phyloP scores from a whole-genome alignment of 2,329 filamentous ascomycete species.

The Pseudogymnoascus sp. region DNA sequence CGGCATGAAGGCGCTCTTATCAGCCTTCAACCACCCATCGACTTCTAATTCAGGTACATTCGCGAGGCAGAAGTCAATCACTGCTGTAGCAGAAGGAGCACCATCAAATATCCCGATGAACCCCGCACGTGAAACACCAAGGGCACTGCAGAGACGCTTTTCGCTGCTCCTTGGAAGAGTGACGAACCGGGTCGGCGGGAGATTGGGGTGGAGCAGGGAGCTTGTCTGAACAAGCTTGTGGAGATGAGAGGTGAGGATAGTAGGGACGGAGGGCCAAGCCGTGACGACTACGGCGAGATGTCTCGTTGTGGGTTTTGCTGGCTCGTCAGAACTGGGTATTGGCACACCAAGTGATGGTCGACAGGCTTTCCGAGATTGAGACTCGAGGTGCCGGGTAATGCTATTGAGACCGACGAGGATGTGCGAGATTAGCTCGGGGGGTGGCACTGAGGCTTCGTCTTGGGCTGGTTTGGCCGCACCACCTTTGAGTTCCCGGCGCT shows the following conservation, averaged over 20 bases:
- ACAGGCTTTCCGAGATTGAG: slow-evolving; percentile 18
- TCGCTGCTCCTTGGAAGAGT: slow-evolving; percentile 57
- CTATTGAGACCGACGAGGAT: slow-evolving; percentile 60
- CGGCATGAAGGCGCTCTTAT: slow-evolving; percentile 35
- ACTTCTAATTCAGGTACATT: slow-evolving; percentile 48
- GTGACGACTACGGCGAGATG: slow-evolving; percentile 49
- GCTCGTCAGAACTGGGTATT: not conserved
- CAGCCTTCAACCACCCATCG: slow-evolving; percentile 48
- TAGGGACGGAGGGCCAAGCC: slow-evolving; percentile 49
- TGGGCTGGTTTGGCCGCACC: slow-evolving; percentile 29
- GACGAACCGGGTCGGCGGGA: slow-evolving; percentile 49
- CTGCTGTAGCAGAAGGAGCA: slow-evolving; percentile 50
- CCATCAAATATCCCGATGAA: slow-evolving; percentile 53
- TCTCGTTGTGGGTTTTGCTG: not conserved
- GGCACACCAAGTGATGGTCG: slow-evolving; percentile 12
- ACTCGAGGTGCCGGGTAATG: slow-evolving; percentile 51
- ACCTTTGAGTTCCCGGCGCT: slow-evolving; percentile 35
- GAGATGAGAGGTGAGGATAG: slow-evolving; percentile 54
- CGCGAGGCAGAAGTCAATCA: slow-evolving; percentile 51
- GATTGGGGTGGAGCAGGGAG: slow-evolving; percentile 37
- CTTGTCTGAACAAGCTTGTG: slow-evolving; percentile 49
- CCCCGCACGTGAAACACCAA: slow-evolving; percentile 59
- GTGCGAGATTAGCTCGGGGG: slow-evolving; percentile 49
- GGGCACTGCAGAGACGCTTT: slow-evolving; percentile 47
- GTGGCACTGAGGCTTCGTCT: slow-evolving; percentile 1